A percentile compares a stretch with the other conserved stretches of the same genome.
These are phyloP conservation scores for Glomus cerebriforme DNA, from an alignment of 192 early-diverging fungal species.

Conservation along the genomic window DNA sequence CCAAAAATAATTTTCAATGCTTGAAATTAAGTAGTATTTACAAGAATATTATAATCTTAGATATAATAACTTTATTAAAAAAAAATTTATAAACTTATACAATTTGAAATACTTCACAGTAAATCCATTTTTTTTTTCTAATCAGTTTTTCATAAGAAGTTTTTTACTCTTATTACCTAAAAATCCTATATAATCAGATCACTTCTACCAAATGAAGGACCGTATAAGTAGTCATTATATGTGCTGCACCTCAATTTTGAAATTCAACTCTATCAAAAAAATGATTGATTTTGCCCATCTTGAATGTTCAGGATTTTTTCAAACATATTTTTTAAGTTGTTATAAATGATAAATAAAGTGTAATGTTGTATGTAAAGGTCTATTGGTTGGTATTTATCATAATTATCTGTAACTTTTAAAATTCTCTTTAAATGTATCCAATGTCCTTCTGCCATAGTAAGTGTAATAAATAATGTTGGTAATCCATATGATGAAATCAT, in stretches of 20 bases:
- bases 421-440: neutral
- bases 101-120: too few species aligned
- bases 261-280: constrained; percentile 12
- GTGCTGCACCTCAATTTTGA: neutral
- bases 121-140: too few species aligned
- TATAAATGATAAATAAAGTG: constrained; percentile 2
- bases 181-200: too few species aligned
- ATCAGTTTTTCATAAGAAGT: too few species aligned
- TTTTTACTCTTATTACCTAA: too few species aligned
- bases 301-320: neutral
- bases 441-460: neutral
- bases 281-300: neutral
- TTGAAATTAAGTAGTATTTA: too few species aligned
- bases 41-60: too few species aligned
- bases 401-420: neutral
- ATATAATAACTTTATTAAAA: too few species aligned
- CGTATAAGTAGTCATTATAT: too few species aligned
- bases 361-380: constrained; percentile 10
- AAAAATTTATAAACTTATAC: too few species aligned
- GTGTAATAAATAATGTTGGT: constrained; percentile 8
- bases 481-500: neutral
- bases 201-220: too few species aligned
- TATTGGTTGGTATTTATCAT: constrained; percentile 1
- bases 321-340: neutral
- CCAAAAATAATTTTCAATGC: too few species aligned